Percentiles rank a stretch among this genome's conserved stretches.
Evolutionary conservation across 345 rosid genomes (phyloP).

Genomic region (Dimocarpus longan): DNA sequence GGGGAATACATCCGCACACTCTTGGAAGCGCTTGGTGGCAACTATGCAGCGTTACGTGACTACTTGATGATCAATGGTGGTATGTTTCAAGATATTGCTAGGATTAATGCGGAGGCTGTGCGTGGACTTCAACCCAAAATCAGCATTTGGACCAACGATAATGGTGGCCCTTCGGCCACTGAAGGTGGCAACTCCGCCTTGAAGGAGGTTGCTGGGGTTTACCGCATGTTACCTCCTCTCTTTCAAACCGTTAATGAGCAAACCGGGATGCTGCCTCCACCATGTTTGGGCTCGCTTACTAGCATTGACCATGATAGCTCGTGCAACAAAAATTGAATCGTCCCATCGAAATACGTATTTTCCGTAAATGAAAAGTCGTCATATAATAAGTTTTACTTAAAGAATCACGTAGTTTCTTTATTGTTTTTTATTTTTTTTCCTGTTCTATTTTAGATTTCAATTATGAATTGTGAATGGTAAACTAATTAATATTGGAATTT

Average conservation of each 20-base stretch:
- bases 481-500: too few species aligned
- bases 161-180: slow-evolving; percentile 16
- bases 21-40: slow-evolving; percentile 51
- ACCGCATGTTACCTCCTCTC: slow-evolving; percentile 69
- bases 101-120: slow-evolving; percentile 57
- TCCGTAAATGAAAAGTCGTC: background rate
- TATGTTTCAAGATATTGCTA: slow-evolving; percentile 58
- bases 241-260: slow-evolving; percentile 78
- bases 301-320: background rate
- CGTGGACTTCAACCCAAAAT: slow-evolving; percentile 66
- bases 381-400: too few species aligned
- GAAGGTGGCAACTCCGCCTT: slow-evolving; percentile 35
- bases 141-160: slow-evolving; percentile 67
- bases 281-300: slow-evolving; percentile 56
- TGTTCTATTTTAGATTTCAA: too few species aligned
- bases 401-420: too few species aligned
- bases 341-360: too few species aligned
- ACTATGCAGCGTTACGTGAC: slow-evolving; percentile 57
- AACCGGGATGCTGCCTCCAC: slow-evolving; percentile 77
- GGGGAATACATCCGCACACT: slow-evolving; percentile 59
- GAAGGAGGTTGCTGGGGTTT: slow-evolving; percentile 74
- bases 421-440: too few species aligned
- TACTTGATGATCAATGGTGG: slow-evolving; percentile 64
- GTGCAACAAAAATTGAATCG: too few species aligned
- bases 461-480: too few species aligned